Evolutionary conservation across 495 filamentous ascomycete genomes (phyloP).

Genomic region (Aspergillus baeticus): DNA sequence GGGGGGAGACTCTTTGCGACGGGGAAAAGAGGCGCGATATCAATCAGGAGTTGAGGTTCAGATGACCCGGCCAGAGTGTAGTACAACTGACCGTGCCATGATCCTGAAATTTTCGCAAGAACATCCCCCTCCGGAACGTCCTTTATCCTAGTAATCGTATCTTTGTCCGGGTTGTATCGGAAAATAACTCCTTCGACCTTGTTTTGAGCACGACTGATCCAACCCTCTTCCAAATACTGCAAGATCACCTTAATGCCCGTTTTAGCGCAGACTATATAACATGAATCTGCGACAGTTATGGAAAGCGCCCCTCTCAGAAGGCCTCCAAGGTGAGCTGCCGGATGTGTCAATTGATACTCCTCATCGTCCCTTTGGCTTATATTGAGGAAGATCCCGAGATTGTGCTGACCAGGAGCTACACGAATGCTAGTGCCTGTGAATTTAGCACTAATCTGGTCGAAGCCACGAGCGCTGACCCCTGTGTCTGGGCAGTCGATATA

Average conservation of each 20-base stretch:
- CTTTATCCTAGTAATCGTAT: slow-evolving; percentile 72
- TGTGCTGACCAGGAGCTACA: slow-evolving; percentile 88
- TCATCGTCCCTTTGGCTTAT: slow-evolving; percentile 78
- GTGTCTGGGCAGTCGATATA: slow-evolving; percentile 91
- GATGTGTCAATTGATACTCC: slow-evolving; percentile 92
- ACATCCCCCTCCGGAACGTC: slow-evolving; percentile 84
- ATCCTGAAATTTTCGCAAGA: slow-evolving; percentile 78
- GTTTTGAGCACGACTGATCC: slow-evolving; percentile 89
- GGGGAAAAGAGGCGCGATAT: slow-evolving; percentile 76
- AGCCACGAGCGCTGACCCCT: slow-evolving; percentile 83
- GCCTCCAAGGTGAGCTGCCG: slow-evolving; percentile 87
- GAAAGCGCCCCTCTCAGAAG: slow-evolving; percentile 78
- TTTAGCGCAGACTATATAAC: slow-evolving; percentile 80
- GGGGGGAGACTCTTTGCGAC: slow-evolving; percentile 78
- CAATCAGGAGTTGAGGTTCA: slow-evolving; percentile 75
- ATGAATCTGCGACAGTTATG: slow-evolving; percentile 84
- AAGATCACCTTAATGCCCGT: slow-evolving; percentile 88
- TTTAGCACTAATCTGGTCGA: slow-evolving; percentile 94
- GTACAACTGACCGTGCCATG: slow-evolving; percentile 74
- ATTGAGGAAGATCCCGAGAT: slow-evolving; percentile 92
- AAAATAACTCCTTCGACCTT: slow-evolving; percentile 90
- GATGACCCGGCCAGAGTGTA: slow-evolving; percentile 57
- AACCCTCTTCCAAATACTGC: slow-evolving; percentile 90
- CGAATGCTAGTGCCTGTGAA: slow-evolving; percentile 95
- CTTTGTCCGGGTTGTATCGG: slow-evolving; percentile 77